Evolutionary conservation across 768 basidiomycete genomes (phyloP), one percentile per base, ranked within the genome.

Genomic region (Boletus speciosus): DNA sequence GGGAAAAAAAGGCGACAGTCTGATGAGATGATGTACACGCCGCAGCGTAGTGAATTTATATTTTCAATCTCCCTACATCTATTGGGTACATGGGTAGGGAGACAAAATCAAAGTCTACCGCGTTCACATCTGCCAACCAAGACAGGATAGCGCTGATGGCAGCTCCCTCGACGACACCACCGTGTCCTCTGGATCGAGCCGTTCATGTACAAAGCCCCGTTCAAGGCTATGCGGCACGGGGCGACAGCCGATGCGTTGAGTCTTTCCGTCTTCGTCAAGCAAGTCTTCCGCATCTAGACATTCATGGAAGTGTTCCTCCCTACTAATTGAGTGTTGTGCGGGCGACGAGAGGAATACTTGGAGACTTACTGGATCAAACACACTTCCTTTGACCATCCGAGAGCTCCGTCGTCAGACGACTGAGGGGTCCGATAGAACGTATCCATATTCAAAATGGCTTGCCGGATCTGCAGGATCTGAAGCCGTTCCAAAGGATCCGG

Each of bases 401-500:
- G 32, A 1, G 25, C 15, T 3, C 32, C 16, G 2, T n/a, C 14
- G 11, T 34, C 14, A 11, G 55, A 27, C 6, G 25, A 19, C 15
- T 8, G 25, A 11, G 53, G 51, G 3, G 25, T 15, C 4, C 63
- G 56, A 36, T 59, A 62, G 10, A 64, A 62, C 1, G 52, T 59
- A n/a, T 49, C 42, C 36, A 64, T 56, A 16, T n/a, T 51, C 39
- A 54, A n/a, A 25, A 64, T 51, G 21, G 52, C 60, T 23, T 50
- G 50, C 6, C 60, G 54, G 31, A 64, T 65, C 32, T 65, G 56
- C 12, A 42, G 27, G 43, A 65, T 62, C 39, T 41, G 57, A 6
- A 50, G 60, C 2, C 63, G 60, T 5, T 23, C 39, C 15, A 65
- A 27, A 3, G 63, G 63, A 5, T 52, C 51, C 8, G 46, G 63